Evolutionary conservation across 176 grass and related monocot species (phyloP), one percentile per base, ranked within the genome.

Genomic region (Aegilops bicornis): DNA sequence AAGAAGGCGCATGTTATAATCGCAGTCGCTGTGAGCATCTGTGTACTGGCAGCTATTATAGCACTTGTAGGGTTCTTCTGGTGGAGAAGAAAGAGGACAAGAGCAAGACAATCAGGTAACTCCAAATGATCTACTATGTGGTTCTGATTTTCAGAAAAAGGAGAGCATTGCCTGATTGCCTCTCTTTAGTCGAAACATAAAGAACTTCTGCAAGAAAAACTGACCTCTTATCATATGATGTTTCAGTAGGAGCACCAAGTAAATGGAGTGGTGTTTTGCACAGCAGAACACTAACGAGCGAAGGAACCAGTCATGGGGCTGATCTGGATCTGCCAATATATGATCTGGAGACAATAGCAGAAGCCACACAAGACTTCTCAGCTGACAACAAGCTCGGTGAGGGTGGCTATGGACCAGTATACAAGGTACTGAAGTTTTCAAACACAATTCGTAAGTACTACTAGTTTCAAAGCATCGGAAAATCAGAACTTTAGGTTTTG

Each of bases 391-490:
- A 92, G 86, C 87, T 94, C 11, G 92, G 92, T 37, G 92, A 88
- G 65, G 90, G 92, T 7, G 92, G 92, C 16, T 94, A 92, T 59
- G 92, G 92, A 27, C 87, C 90, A 43, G 92, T 94, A 27, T 92
- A 94, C 52, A 92, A 77, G 92, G 92, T 90, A 85, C 10, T 68
- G 43, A 61, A 17, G 79, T 81, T 64, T 63, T 86, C 3, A 68
- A 1, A 45, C 17, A 76, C 45, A 67, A 12, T 59, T 20, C 4
- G 14, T 74, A n/a, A 42, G 25, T 31, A 27, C 27, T 27, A 27
- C 27, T 27, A 75, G 40, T 75, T 29, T 32, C 17, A 25, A 32
- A 59, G 5, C 37, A 79, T 73, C 76, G 8, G 3, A 0, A 24
- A 69, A 69, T 36, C 50, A 10, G 23, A 35, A 70, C 20, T 71